Evolutionary conservation across 345 rosid genomes (phyloP).

Genomic region (Populus nigra): DNA sequence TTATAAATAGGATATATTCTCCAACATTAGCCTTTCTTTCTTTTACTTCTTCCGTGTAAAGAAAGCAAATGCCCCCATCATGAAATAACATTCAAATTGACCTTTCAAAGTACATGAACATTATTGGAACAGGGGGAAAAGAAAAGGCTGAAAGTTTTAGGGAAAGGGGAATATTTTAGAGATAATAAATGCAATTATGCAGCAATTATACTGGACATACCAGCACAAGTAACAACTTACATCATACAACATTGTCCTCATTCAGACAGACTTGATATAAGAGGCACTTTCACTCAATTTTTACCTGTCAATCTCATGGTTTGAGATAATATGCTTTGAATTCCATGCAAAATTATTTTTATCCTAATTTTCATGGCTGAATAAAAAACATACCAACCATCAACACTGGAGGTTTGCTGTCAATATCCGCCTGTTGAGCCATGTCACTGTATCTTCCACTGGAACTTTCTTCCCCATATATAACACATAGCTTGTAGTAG

Average conservation of each 20-base stretch:
- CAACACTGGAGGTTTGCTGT: conserved; percentile 19
- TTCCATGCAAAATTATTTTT: conserved; percentile 3
- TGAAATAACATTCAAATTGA: too few relatives aligned
- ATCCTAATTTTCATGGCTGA: conserved; percentile 13
- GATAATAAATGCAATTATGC: background rate
- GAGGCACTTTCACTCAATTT: background rate
- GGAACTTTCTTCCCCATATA: conserved; percentile 42
- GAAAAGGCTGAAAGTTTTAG: background rate
- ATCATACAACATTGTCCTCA: background rate
- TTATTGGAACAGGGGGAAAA: too few relatives aligned
- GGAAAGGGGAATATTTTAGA: background rate
- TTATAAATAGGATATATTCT: too few relatives aligned
- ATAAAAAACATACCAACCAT: conserved; percentile 33
- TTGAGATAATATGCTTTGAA: background rate
- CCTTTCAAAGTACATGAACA: too few relatives aligned
- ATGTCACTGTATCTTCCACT: conserved; percentile 21
- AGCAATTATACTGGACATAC: background rate
- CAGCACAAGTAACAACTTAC: background rate
- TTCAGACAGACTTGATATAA: background rate
- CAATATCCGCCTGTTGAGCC: conserved; percentile 18
- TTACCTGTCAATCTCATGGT: background rate
- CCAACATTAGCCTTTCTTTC: too few relatives aligned
- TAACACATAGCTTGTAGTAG: conserved; percentile 48
- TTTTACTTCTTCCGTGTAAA: too few relatives aligned
- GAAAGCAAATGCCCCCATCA: too few relatives aligned